Percentiles rank a stretch among this genome's conserved stretches.
Evolutionary conservation across 2,329 filamentous ascomycete genomes (phyloP).

Genomic region (Dothideomycetes sp.): DNA sequence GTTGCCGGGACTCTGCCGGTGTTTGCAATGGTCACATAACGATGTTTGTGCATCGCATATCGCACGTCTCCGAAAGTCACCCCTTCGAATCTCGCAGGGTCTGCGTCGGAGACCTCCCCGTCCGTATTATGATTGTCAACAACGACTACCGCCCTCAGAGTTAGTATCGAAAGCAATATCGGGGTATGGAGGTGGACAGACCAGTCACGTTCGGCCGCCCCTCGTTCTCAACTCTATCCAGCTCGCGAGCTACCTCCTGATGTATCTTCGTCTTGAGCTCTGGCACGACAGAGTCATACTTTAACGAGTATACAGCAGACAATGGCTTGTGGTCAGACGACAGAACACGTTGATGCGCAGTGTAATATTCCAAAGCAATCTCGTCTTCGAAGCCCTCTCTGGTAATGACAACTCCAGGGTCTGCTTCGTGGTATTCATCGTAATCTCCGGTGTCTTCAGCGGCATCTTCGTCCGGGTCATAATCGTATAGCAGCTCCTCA

Average conservation of each 20-base stretch:
- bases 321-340: conserved; percentile 96
- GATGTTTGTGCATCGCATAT: conserved; percentile 55
- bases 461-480: conserved; percentile 72
- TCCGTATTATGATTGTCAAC: conserved; percentile 46
- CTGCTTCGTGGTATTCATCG: conserved; percentile 45
- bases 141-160: conserved; percentile 50
- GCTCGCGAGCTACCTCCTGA: conserved; percentile 73
- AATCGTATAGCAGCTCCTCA: conserved; percentile 79
- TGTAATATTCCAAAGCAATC: conserved; percentile 56
- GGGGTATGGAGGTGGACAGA: background rate
- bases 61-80: conserved; percentile 70
- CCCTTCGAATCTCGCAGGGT: conserved; percentile 35
- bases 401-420: conserved; percentile 40
- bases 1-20: conserved; percentile 73
- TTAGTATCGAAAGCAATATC: background rate
- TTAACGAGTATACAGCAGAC: conserved; percentile 68
- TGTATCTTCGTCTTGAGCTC: conserved; percentile 76
- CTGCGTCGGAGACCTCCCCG: conserved; percentile 31
- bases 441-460: conserved; percentile 37
- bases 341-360: conserved; percentile 76
- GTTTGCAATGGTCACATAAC: conserved; percentile 77
- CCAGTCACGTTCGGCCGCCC: conserved; percentile 53
- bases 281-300: conserved; percentile 77
- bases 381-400: conserved; percentile 48
- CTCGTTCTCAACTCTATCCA: conserved; percentile 89